Percentiles rank a stretch among this genome's conserved stretches.
phyloP scores from a whole-genome alignment of 2,329 filamentous ascomycete genomes.

The Colletotrichum kahawae region DNA sequence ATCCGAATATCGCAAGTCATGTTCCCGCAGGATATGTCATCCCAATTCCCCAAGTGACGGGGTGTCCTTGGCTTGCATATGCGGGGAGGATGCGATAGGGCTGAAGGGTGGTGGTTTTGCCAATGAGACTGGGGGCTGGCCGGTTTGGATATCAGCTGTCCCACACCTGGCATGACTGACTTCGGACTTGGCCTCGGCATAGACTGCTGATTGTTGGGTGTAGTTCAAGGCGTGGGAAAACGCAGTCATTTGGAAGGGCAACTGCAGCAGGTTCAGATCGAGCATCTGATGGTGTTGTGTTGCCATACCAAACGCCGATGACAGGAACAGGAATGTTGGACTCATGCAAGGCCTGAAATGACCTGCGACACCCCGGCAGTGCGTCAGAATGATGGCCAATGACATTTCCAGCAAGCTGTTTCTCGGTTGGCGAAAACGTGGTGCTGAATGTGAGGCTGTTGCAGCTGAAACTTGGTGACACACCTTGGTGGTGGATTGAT shows the following conservation, averaged over 20 bases:
- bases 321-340: neutral
- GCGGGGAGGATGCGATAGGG: slow-evolving; percentile 1
- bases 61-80: neutral
- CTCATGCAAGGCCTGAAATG: neutral
- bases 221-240: neutral
- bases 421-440: neutral
- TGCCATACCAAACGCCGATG: neutral
- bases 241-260: neutral
- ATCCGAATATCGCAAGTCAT: neutral
- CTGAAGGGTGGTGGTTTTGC: neutral
- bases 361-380: neutral
- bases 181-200: neutral
- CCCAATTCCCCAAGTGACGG: neutral
- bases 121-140: neutral
- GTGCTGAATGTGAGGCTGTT: slow-evolving; percentile 14
- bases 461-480: neutral
- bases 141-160: neutral
- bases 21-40: neutral
- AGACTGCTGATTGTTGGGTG: neutral
- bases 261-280: neutral
- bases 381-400: slow-evolving; percentile 4
- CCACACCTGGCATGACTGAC: neutral
- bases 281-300: neutral
- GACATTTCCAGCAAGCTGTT: neutral
- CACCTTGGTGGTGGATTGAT: neutral